Base-by-base conservation (phyloP, 176 grass and related monocot species). In the Chloris gayana region DNA sequence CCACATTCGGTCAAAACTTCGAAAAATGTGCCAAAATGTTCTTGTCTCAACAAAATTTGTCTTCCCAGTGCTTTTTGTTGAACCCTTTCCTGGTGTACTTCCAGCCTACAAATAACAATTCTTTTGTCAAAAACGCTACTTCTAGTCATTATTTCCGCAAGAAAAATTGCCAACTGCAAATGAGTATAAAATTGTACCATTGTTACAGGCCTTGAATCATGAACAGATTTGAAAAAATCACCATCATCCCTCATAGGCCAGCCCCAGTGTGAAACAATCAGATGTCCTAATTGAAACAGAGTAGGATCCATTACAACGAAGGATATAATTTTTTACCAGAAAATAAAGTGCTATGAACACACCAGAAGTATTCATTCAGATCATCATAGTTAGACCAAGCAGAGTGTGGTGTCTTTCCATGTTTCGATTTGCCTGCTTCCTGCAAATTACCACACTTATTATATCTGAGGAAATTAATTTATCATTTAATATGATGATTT, bases 1-100 rank as follows among this genome's bases (percentile, higher is more conserved):
- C 92, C 95, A 98, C 92, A 94, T 85, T 80, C 92, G 86, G 88
- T 98, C 95, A 74, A 98, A 98, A 87, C 95, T 98, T 92, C 92
- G 75, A 63, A 92, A 98, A 37, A 94, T 92, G 35, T 98, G 89
- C 95, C 95, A 98, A 88, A 94, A 98, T 56, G 95, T 90, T 85
- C 95, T 92, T 3, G 95, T 94, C 79, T 98, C 95, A 17, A 98
- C 95, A 67, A 98, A 98, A 84, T 92, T 90, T 80, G 92, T 92
- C 67, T 98, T 98, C 25, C 95, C 95, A 29, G 85, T 94, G 37
- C 95, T 89, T 82, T 91, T 94, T 70, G 51, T 80, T 64, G 88
- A 92, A 83, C 22, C 77, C 42, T 80, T 90, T 69, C 27, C 25
- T 5, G 88, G 85, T 77, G 84, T 85, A 54, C 57, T 80, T 85